Percentiles rank a stretch among this genome's conserved stretches.
phyloP scores from a whole-genome alignment of 2,329 filamentous ascomycete species.

The Alternaria triticimaculans region DNA sequence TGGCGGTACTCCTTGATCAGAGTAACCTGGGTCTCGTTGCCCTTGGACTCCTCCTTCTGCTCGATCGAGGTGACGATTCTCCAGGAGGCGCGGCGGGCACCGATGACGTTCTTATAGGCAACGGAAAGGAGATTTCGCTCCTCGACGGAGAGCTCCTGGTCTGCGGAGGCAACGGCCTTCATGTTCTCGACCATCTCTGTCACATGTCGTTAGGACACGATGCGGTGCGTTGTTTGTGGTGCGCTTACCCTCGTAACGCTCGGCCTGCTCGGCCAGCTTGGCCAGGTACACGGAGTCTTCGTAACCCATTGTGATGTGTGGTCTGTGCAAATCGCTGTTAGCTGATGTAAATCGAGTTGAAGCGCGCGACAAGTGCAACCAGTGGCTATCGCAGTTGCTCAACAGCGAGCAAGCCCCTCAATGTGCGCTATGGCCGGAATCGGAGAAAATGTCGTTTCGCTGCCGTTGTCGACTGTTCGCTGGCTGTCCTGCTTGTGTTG shows the following conservation, averaged over 20 bases:
- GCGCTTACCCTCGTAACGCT: conserved; percentile 93
- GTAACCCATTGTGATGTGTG: conserved; percentile 82
- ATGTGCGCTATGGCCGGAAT: conserved; percentile 21
- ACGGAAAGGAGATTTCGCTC: conserved; percentile 97
- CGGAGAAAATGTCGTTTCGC: conserved; percentile 10
- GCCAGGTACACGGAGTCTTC: conserved; percentile 99
- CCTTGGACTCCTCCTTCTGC: conserved; percentile 99
- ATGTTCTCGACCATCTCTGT: conserved; percentile 99
- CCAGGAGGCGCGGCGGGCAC: conserved; percentile 95
- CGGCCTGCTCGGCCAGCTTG: conserved; percentile 99
- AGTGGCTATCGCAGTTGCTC: conserved; percentile 16
- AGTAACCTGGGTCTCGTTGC: conserved; percentile 86
- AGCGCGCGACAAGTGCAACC: conserved; percentile 21
- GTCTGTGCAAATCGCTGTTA: conserved; percentile 36
- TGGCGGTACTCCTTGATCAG: conserved; percentile 98
- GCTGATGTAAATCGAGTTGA: conserved; percentile 19
- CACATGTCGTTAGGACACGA: conserved; percentile 24
- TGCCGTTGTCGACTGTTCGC: neutral
- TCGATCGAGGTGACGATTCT: conserved; percentile 98
- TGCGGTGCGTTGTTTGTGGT: conserved; percentile 3
- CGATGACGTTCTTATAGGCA: conserved; percentile 99
- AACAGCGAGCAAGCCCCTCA: conserved; percentile 25
- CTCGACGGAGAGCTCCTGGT: conserved; percentile 74
- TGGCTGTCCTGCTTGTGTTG: neutral
- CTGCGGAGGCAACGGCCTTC: conserved; percentile 93